Base-by-base conservation (phyloP, 129 eudicot species). In the Saposhnikovia divaricata region DNA sequence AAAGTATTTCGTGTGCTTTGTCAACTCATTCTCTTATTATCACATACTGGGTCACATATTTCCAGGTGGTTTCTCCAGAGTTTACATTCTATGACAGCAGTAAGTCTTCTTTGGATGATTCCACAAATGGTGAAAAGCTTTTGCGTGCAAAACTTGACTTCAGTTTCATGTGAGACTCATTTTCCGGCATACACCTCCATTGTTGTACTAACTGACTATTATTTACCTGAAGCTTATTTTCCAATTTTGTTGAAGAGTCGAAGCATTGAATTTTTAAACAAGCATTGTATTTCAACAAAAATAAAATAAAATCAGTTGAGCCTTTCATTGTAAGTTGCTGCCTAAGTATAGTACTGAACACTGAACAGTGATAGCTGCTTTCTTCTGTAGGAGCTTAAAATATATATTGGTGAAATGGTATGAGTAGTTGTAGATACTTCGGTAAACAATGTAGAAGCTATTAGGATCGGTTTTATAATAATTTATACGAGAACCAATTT, bases 51-150 rank as follows among this genome's bases (percentile, higher is more conserved):
- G 72, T 28, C 21, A 65, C 9, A 65, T 65, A 19, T 72, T 74
- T 37, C 42, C 85, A 94, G 98, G 97, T 95, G 84, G 93, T 95
- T 82, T 95, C 96, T 85, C 98, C 98, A 4, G 98, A 95, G 82
- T 89, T 95, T 82, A 95, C 96, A 57, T 95, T 95, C 83, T 95
- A 87, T 81, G 98, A 95, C 88, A 93, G 96, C 80, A 90, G 94
- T 65, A 95, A 93, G 84, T 89, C 97, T 80, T 90, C 90, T 81
- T 88, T 90, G 40, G 97, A 89, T 84, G 96, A 93, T 86, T 89
- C 92, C 31, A 81, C 86, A 14, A 87, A 85, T 83, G 90, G 92
- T 81, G 98, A 95, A 85, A 92, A 92, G 87, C 94, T 95, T 81
- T 94, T 95, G 61, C 97, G 98, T 77, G 97, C 91, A 74, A 95